Base-by-base conservation (phyloP, 805 yeast genomes). In the Yarrowia sp. region DNA sequence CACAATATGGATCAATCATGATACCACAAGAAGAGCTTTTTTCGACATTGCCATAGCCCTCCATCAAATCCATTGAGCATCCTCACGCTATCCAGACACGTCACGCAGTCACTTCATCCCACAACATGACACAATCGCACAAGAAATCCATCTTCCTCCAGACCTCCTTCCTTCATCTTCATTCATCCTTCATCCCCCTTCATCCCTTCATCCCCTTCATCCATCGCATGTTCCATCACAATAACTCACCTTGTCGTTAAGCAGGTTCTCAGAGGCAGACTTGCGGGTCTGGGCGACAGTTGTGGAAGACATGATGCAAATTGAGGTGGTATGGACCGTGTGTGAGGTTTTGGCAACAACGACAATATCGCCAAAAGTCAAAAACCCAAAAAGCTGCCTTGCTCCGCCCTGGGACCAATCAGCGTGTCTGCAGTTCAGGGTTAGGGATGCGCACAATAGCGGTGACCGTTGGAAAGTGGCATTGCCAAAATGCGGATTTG, bases 191-290 rank as follows among this genome's bases (percentile, higher is more conserved):
- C 39, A 35, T 16, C 39, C 19, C 21, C 10, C 24, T 14, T 8
- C 19, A n/a, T 41, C 29, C 19, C 12, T 13, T 13, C 27, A 38
- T 21, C 44, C 12, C 41, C 13, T n/a, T 19, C 36, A 32, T 32
- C 35, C 16, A 12, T 5, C 35, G 16, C n/a, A n/a, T 21, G 10
- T 7, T 2, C 19, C 14, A 3, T 4, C 18, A 22, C 10, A 21
- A 21, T 44, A 68, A n/a, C 70, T 49, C 64, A 73, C 76, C 76
- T 73, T 73, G 62, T 73, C 76, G 69, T 73, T 71, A 51, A 73
- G 69, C 31, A 73, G 66, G 61, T 68, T 69, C 65, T 72, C 73
- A n/a, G 75, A 70, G 36, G 61, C 47, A 55, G 61, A 38, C 61
- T 55, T 55, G 47, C 61, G 61, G 61, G 61, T 55, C 47, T 55